Conservation (phyloP, 2,329 filamentous ascomycete species). For the Epichloe coenophiala region DNA sequence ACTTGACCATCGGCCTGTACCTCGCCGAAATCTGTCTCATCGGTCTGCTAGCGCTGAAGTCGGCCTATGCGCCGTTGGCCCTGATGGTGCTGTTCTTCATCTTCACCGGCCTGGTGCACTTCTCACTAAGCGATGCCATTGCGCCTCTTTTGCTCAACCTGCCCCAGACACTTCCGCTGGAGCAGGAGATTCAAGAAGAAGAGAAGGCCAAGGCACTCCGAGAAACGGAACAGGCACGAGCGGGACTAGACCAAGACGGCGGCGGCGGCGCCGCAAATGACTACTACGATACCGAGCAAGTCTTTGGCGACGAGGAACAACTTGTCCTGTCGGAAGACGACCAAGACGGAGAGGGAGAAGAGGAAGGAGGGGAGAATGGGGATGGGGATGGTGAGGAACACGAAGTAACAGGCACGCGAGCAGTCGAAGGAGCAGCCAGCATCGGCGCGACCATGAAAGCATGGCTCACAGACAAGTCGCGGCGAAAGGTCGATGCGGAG, state of each 20-base stretch:
- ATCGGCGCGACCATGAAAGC: constrained; percentile 19
- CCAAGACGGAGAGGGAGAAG: constrained; percentile 13
- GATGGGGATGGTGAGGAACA: constrained; percentile 15
- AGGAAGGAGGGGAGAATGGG: constrained; percentile 12
- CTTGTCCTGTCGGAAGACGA: constrained; percentile 14
- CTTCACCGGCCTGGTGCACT: constrained; percentile 63
- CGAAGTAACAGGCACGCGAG: constrained; percentile 15
- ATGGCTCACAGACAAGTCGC: constrained; percentile 24
- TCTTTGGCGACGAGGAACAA: constrained; percentile 21
- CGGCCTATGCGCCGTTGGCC: constrained; percentile 53
- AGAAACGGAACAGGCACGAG: constrained; percentile 11
- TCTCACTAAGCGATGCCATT: constrained; percentile 59
- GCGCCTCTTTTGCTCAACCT: constrained; percentile 65
- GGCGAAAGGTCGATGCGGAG: constrained; percentile 17
- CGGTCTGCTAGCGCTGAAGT: constrained; percentile 64
- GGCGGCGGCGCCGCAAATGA: constrained; percentile 14
- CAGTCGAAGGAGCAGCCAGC: constrained; percentile 24
- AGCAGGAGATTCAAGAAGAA: constrained; percentile 31
- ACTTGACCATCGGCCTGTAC: constrained; percentile 74
- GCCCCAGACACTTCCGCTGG: constrained; percentile 54
- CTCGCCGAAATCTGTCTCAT: constrained; percentile 71
- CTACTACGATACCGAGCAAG: constrained; percentile 22
- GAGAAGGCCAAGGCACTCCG: constrained; percentile 33
- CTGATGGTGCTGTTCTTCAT: constrained; percentile 66
- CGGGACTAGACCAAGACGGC: constrained; percentile 9